Evolutionary conservation across 345 rosid genomes (phyloP).

Genomic region (rapeseed (Brassica napus)): DNA sequence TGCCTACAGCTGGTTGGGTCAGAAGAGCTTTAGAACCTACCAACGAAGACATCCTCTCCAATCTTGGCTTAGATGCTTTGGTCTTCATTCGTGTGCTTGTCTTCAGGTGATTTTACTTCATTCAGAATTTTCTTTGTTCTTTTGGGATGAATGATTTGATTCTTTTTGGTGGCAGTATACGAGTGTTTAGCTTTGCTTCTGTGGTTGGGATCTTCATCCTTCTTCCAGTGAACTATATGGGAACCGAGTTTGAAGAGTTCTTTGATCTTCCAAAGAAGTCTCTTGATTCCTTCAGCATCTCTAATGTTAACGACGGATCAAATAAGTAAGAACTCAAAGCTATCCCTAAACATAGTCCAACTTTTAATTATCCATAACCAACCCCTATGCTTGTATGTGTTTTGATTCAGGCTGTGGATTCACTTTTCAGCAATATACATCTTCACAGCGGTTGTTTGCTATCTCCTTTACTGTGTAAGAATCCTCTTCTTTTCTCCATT

Average conservation of each 20-base stretch:
- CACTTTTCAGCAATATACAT: slow-evolving; percentile 88
- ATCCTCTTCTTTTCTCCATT: slow-evolving; percentile 19
- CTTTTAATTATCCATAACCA: background rate
- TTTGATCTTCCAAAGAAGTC: slow-evolving; percentile 64
- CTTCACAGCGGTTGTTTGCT: slow-evolving; percentile 88
- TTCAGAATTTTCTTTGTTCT: background rate
- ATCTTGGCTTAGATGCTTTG: slow-evolving; percentile 73
- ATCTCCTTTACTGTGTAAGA: slow-evolving; percentile 80
- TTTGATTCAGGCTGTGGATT: slow-evolving; percentile 81
- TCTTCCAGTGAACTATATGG: slow-evolving; percentile 83
- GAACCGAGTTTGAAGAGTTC: slow-evolving; percentile 67
- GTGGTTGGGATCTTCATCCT: slow-evolving; percentile 72
- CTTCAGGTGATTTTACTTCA: slow-evolving; percentile 53
- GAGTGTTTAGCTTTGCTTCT: slow-evolving; percentile 64
- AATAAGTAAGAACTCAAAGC: slow-evolving; percentile 49
- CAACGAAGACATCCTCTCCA: slow-evolving; percentile 61
- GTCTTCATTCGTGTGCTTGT: slow-evolving; percentile 68
- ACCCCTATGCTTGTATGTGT: slow-evolving; percentile 21
- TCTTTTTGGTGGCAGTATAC: slow-evolving; percentile 48
- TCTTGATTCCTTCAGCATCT: slow-evolving; percentile 78
- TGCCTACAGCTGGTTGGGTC: slow-evolving; percentile 90
- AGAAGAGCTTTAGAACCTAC: slow-evolving; percentile 65
- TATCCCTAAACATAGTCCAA: no score
- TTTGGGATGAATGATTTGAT: background rate
- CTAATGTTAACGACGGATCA: slow-evolving; percentile 84